Evolutionary conservation across 352 stramenopile genomes (phyloP).

Genomic region (Phytophthora citricola): DNA sequence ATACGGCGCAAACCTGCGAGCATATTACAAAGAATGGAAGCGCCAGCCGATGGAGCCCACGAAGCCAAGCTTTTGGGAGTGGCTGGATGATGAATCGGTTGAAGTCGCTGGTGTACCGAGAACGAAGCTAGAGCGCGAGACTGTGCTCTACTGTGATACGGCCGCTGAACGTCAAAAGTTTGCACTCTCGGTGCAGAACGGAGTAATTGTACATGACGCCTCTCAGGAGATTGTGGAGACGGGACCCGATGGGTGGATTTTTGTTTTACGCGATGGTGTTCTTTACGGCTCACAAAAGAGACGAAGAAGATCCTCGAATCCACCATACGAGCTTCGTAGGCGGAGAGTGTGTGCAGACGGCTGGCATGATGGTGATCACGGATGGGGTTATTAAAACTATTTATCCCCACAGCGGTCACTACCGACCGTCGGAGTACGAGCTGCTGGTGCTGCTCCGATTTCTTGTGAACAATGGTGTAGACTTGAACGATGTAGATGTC

Average conservation of each 20-base stretch:
- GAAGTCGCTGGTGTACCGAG: constrained; percentile 89
- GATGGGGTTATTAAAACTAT: constrained; percentile 93
- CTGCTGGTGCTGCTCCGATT: constrained; percentile 95
- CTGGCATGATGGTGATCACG: constrained; percentile 96
- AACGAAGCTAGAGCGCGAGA: constrained; percentile 95
- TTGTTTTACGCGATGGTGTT: constrained; percentile 95
- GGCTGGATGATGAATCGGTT: constrained; percentile 87
- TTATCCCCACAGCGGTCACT: constrained; percentile 98
- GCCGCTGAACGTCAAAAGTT: constrained; percentile 91
- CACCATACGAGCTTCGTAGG: constrained; percentile 98
- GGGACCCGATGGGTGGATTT: constrained; percentile 96
- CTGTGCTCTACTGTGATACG: constrained; percentile 95
- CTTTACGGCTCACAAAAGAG: constrained; percentile 95
- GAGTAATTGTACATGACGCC: constrained; percentile 66
- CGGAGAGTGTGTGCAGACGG: constrained; percentile 96
- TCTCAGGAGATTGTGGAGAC: constrained; percentile 88
- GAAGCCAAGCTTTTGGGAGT: constrained; percentile 90
- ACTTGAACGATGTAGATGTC: constrained; percentile 91
- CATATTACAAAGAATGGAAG: constrained; percentile 98
- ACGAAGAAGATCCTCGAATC: constrained; percentile 94
- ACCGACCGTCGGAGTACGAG: constrained; percentile 95
- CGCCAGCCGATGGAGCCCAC: constrained; percentile 67
- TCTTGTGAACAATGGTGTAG: constrained; percentile 90
- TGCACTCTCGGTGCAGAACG: constrained; percentile 77
- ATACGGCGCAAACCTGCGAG: constrained; percentile 96